These are phyloP conservation scores for Umbelopsis ramanniana DNA, from an alignment of 192 early-diverging fungal species.

Conservation along the genomic window DNA sequence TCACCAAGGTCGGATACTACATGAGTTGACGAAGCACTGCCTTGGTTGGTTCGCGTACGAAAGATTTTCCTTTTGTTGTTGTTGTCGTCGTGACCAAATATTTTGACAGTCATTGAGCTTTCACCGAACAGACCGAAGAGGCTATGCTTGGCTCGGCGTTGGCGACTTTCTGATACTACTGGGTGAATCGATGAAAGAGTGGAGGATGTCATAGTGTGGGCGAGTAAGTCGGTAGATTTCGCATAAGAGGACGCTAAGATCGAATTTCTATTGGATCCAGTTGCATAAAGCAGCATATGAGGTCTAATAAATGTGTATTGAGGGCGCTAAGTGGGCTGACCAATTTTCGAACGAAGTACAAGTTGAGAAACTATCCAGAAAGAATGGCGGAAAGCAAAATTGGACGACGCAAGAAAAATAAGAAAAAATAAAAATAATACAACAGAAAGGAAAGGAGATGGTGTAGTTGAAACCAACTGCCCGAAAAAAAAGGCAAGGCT, in stretches of 20 bases:
- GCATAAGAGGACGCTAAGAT: neutral
- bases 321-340: neutral
- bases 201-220: neutral
- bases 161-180: neutral
- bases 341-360: too few relatives aligned
- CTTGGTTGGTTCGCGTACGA: neutral
- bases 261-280: neutral
- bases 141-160: conserved; percentile 3
- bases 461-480: too few relatives aligned
- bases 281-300: conserved; percentile 1
- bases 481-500: neutral
- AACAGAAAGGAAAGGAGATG: neutral
- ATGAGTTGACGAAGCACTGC: neutral
- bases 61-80: conserved; percentile 10
- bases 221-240: neutral
- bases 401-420: neutral
- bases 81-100: conserved; percentile 11
- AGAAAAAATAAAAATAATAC: neutral
- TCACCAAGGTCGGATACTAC: neutral
- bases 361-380: neutral
- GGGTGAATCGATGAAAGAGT: conserved; percentile 14
- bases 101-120: conserved; percentile 20
- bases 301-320: neutral
- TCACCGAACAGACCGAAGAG: conserved; percentile 5
- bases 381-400: neutral